A percentile compares a stretch with the other conserved stretches of the same genome.
These are phyloP conservation scores for Pseudogymnoascus sp. DNA, from an alignment of 2,329 filamentous ascomycete genomes.

Conservation along the genomic window DNA sequence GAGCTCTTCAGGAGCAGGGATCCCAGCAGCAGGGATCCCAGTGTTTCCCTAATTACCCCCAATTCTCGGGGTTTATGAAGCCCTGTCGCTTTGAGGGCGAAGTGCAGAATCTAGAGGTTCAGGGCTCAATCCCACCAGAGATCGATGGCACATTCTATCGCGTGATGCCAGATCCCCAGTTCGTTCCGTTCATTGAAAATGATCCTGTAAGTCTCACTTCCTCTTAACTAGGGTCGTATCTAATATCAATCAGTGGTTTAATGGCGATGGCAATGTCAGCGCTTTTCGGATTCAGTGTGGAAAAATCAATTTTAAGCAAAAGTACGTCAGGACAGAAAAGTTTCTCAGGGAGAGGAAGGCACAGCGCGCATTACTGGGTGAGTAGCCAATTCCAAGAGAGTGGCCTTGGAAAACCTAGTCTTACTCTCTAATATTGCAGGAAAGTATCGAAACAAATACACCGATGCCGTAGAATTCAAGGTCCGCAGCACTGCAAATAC, in stretches of 20 bases:
- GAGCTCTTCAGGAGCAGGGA: no score
- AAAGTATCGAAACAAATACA: constrained; percentile 46
- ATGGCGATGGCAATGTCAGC: constrained; percentile 29
- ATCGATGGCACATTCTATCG: constrained; percentile 39
- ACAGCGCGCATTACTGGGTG: neutral
- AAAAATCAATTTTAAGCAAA: constrained; percentile 26
- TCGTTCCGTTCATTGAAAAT: constrained; percentile 45
- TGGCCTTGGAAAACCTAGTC: no score
- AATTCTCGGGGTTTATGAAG: no score
- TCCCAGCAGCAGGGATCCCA: no score
- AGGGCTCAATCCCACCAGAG: constrained; percentile 30
- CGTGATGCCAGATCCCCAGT: constrained; percentile 39
- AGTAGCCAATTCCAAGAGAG: no score
- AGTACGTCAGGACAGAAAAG: constrained; percentile 29
- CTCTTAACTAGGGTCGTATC: neutral
- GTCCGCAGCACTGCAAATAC: constrained; percentile 52
- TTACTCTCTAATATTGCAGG: no score
- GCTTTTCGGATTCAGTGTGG: constrained; percentile 30
- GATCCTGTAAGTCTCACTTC: constrained; percentile 29
- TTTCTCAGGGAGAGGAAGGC: constrained; percentile 24
- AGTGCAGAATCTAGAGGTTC: no score
- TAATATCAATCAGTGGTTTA: constrained; percentile 17
- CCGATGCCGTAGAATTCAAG: constrained; percentile 46
- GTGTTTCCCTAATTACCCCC: no score
- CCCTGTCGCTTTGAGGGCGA: no score